Evolutionary conservation across 1,284 basidiomycete species (phyloP).

Genomic region (Agaricales sp.): DNA sequence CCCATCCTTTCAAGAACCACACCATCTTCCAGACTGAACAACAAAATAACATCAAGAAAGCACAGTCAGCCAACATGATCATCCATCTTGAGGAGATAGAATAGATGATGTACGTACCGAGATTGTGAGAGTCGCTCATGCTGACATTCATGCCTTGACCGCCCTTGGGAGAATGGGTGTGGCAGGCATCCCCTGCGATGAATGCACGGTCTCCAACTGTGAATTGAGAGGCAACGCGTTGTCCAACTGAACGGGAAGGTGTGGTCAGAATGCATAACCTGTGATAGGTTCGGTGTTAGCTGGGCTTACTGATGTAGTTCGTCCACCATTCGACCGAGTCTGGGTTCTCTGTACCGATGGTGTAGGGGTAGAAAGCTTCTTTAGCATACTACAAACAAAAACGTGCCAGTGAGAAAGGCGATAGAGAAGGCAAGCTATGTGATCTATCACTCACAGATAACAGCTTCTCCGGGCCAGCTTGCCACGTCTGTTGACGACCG

Average conservation of each 20-base stretch:
- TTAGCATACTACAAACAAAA: background rate
- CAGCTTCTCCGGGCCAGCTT: background rate
- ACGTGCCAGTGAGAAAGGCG: too few species aligned
- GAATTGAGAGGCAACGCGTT: slow-evolving; percentile 65
- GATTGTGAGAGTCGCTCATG: slow-evolving; percentile 75
- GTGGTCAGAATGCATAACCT: background rate
- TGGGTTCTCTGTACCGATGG: background rate
- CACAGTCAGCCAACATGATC: slow-evolving; percentile 3
- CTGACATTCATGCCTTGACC: slow-evolving; percentile 71
- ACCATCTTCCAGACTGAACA: slow-evolving; percentile 65
- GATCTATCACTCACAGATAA: too few species aligned
- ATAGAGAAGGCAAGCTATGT: too few species aligned
- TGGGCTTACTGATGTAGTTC: slow-evolving; percentile 1
- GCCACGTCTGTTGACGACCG: background rate
- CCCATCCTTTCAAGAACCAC: slow-evolving; percentile 64
- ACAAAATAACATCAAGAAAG: background rate
- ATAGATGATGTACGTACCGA: slow-evolving; percentile 29
- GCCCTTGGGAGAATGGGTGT: slow-evolving; percentile 78
- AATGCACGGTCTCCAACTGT: slow-evolving; percentile 63
- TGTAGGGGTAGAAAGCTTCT: background rate
- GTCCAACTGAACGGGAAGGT: slow-evolving; percentile 37
- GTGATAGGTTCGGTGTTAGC: slow-evolving; percentile 3
- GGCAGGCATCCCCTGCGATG: slow-evolving; percentile 75
- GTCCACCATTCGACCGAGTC: background rate
- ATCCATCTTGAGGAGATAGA: too few species aligned